Base-by-base conservation (phyloP, 495 filamentous ascomycete genomes). In the Trichoderma virens region DNA sequence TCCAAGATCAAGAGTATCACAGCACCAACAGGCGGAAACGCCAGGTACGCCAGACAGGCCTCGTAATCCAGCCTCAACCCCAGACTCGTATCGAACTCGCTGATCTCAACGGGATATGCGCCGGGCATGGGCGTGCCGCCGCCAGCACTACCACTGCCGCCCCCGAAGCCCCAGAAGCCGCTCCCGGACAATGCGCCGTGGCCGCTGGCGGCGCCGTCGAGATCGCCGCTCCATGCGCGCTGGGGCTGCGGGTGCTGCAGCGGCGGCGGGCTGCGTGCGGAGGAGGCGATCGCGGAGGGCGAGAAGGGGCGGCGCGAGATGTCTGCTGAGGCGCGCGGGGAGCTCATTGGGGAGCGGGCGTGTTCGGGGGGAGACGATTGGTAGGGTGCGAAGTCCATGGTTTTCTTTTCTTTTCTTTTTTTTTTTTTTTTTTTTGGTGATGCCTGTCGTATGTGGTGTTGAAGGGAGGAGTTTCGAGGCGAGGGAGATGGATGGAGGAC, bases 331-430 rank as follows among this genome's bases (percentile, higher is more conserved):
- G 83, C 72, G 66, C 79, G 84, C 7, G 85, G 83, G 64, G 80
- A 82, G 35, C 81, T 67, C 65, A 79, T 74, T 45, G 85, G 91
- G 18, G 88, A 93, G 67, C 90, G 84, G 70, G 83, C 83, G 69
- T 84, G 79, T 80, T 93, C 91, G 27, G 92, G 92, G 14, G 89
- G 87, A 65, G 87, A 87, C 76, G 92, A 82, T 81, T 98, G 93
- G 77, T 98, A 98, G 34, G 93, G 93, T 31, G 93, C 93, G 76
- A 98, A 98, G 76, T 97, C 91, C 90, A 95, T 95, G n/a, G 60
- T 27, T 59, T 23, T 13, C 5, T 8, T 16, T 45, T 45, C 14
- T 0, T 18, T 18, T 20, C 9, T 54, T 2, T 54, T 27, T 60
- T 11, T 62, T 18, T 41, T 14, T 4, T 28, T 32, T 4, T 43